phyloP scores from a whole-genome alignment of 2,329 filamentous ascomycete genomes.

The Beauveria bassiana region DNA sequence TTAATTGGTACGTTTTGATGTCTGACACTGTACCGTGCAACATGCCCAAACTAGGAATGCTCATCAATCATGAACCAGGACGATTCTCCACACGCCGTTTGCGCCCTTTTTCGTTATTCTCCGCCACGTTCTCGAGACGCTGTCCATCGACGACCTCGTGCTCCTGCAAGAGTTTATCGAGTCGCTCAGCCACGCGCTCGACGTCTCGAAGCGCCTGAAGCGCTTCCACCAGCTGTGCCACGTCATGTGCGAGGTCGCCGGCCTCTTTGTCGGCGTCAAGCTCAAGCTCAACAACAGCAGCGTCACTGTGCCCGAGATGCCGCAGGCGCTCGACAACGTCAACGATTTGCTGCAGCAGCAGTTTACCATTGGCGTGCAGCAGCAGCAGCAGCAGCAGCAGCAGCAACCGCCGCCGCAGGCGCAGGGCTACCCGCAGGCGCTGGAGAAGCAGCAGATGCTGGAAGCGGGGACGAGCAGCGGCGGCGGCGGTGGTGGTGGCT shows the following conservation, averaged over 20 bases:
- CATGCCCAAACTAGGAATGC: background rate
- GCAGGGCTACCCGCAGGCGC: background rate
- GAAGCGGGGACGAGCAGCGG: background rate
- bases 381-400: background rate
- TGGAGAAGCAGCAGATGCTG: background rate
- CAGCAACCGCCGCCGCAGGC: background rate
- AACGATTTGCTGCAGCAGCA: conserved; percentile 31
- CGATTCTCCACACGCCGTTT: conserved; percentile 48
- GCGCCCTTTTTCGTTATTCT: conserved; percentile 54
- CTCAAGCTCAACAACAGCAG: conserved; percentile 10
- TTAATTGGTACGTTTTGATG: conserved; percentile 38
- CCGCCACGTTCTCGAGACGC: conserved; percentile 48
- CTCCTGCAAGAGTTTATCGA: conserved; percentile 48
- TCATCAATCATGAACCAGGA: conserved; percentile 28
- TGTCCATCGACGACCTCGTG: conserved; percentile 42
- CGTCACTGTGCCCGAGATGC: conserved; percentile 24
- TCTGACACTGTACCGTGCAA: too few species aligned
- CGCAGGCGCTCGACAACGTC: conserved; percentile 37
- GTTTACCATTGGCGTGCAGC: background rate
- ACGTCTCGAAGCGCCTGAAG: conserved; percentile 48
- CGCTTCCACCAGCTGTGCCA: conserved; percentile 54
- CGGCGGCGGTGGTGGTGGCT: background rate
- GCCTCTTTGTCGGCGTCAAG: conserved; percentile 52
- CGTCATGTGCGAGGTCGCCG: conserved; percentile 53
- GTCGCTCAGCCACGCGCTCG: conserved; percentile 44